A percentile compares a stretch with the other conserved stretches of the same genome.
phyloP scores from a whole-genome alignment of 2,329 filamentous ascomycete species.

The Metarhizium album region DNA sequence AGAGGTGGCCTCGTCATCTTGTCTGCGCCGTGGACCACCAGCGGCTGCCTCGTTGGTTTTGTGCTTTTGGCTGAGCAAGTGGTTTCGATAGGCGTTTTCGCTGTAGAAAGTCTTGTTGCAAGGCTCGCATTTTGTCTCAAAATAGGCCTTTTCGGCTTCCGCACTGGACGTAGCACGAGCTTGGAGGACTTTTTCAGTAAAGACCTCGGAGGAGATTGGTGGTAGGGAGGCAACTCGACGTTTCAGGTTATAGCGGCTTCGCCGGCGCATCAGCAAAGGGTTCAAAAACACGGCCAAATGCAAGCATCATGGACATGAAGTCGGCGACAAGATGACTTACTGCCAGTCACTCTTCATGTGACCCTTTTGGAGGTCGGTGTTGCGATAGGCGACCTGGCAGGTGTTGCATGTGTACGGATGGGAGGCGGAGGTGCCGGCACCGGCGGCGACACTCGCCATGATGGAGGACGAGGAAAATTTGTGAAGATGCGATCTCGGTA shows the following conservation, averaged over 20 bases:
- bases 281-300: not conserved
- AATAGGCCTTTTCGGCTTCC: constrained; percentile 78
- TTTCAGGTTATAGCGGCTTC: constrained; percentile 88
- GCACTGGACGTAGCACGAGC: constrained; percentile 77
- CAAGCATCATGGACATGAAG: too few species aligned
- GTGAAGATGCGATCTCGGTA: not conserved
- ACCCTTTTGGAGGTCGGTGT: constrained; percentile 80
- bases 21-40: constrained; percentile 20
- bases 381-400: constrained; percentile 92
- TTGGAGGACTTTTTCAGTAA: constrained; percentile 90
- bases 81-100: constrained; percentile 91
- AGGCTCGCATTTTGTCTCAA: constrained; percentile 69
- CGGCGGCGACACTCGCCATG: constrained; percentile 35
- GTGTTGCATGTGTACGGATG: constrained; percentile 98
- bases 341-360: constrained; percentile 99
- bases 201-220: constrained; percentile 82
- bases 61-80: constrained; percentile 85
- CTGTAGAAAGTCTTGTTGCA: constrained; percentile 94
- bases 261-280: constrained; percentile 1
- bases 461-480: constrained; percentile 7
- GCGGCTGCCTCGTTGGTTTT: constrained; percentile 45
- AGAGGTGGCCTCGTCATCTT: constrained; percentile 64
- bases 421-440: constrained; percentile 32
- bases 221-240: constrained; percentile 83
- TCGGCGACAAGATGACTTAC: constrained; percentile 42